Base-by-base conservation (phyloP, 1,284 basidiomycete species). In the Chiua sp. region DNA sequence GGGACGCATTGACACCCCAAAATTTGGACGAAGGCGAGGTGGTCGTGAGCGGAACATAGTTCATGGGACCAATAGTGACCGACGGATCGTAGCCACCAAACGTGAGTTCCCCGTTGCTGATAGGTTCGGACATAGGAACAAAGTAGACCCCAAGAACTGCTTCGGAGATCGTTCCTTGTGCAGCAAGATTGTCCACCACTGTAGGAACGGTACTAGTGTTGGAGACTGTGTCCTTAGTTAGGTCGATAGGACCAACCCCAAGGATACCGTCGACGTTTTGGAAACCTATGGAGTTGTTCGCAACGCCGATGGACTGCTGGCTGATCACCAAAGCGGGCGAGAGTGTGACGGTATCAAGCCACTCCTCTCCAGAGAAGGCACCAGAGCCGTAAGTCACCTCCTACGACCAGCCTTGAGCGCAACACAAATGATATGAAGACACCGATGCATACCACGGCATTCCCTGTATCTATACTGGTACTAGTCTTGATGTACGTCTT, bases 1-100 rank as follows among this genome's bases (percentile, higher is more conserved):
- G 63, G 35, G 74, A 73, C 71, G 84, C 80, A 63, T 87, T 76
- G 59, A 87, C 82, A 32, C 85, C 84, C 84, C 84, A 86, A 67
- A 78, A 87, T 3, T 56, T 30, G 46, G 74, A 79, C 4, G 83
- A 80, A 8, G 82, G 82, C 1, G 70, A 77, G 5, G 80, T 83
- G 18, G 58, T 70, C 15, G 86, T 87, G 64, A 87, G 78, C 6
- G 82, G 81, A 6, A 79, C 76, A 63, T 55, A 87, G 46, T 68
- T 75, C 59, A 87, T 74, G 11, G 78, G 64, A 28, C 80, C 73
- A 5, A 77, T 81, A 65, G 63, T 78, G 72, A 77, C 81, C 32
- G 70, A 68, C 5, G 51, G 57, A 59, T 87, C 83, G 33, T 75
- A 73, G 4, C 75, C 76, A 22, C 86, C 86, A 60, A 85, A 86